Evolutionary conservation across 352 stramenopile species (phyloP).

Genomic region (Pythium pyrilobum): DNA sequence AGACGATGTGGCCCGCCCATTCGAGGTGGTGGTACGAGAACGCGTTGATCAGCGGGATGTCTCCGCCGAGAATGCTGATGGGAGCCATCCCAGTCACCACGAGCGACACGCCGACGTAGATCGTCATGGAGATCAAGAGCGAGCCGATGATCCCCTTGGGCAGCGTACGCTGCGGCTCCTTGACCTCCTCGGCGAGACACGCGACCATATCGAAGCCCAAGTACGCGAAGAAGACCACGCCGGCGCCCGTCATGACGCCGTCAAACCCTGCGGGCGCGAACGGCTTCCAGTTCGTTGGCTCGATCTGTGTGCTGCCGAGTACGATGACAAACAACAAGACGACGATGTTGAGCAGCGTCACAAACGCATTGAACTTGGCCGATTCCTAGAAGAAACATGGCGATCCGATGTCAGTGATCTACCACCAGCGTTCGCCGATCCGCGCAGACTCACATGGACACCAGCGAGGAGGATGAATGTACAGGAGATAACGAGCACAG

Average conservation of each 20-base stretch:
- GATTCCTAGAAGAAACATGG: too few species aligned
- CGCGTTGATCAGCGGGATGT: slow-evolving; percentile 82
- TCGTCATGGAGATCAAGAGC: slow-evolving; percentile 86
- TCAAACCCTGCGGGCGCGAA: slow-evolving; percentile 85
- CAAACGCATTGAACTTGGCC: slow-evolving; percentile 88
- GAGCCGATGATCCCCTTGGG: slow-evolving; percentile 91
- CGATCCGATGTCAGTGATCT: too few species aligned
- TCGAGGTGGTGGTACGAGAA: slow-evolving; percentile 67
- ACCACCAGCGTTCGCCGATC: too few species aligned
- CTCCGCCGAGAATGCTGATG: slow-evolving; percentile 52
- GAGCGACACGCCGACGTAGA: slow-evolving; percentile 88
- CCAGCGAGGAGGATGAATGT: slow-evolving; percentile 83
- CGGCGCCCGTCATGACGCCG: slow-evolving; percentile 84
- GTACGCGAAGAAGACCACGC: slow-evolving; percentile 91
- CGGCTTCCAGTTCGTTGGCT: slow-evolving; percentile 67
- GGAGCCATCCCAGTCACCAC: slow-evolving; percentile 88
- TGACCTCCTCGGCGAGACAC: slow-evolving; percentile 89
- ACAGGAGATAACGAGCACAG: slow-evolving; percentile 74
- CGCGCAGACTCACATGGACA: slow-evolving; percentile 48
- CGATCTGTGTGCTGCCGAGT: slow-evolving; percentile 73
- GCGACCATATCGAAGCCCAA: slow-evolving; percentile 93
- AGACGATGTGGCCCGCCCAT: slow-evolving; percentile 82
- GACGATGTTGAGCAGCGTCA: slow-evolving; percentile 87
- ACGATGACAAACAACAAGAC: slow-evolving; percentile 90
- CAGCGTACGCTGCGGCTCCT: slow-evolving; percentile 85